Percentiles rank a stretch among this genome's conserved stretches.
Evolutionary conservation across 306 rosid genomes (phyloP).

Genomic region (Quercus gilva): DNA sequence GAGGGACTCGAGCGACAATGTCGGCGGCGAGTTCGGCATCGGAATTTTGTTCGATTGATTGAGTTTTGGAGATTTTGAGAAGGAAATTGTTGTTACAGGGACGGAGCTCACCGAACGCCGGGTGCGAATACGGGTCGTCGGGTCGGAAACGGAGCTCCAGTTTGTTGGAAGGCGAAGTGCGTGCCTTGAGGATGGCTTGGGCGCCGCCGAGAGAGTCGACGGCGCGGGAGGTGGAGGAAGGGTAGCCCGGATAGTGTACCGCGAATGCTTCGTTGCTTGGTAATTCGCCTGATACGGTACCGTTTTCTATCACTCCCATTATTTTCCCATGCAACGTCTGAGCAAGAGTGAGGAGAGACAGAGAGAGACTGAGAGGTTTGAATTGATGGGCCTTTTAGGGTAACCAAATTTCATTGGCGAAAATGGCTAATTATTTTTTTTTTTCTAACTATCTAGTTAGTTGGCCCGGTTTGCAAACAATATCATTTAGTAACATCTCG

Average conservation of each 20-base stretch:
- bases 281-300: not conserved
- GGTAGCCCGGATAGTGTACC: slow-evolving; percentile 2
- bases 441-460: too few species aligned
- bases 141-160: slow-evolving; percentile 85
- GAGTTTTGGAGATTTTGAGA: slow-evolving; percentile 59
- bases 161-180: slow-evolving; percentile 46
- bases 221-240: not conserved
- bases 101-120: slow-evolving; percentile 76
- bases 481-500: too few species aligned
- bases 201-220: not conserved
- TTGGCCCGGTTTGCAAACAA: too few species aligned
- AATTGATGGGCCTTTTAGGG: too few species aligned
- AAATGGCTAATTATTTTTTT: too few species aligned
- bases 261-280: slow-evolving; percentile 1
- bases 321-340: not conserved
- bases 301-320: not conserved
- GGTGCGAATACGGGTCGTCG: slow-evolving; percentile 83
- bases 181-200: slow-evolving; percentile 43
- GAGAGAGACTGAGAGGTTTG: too few species aligned
- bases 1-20: too few species aligned
- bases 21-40: not conserved
- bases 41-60: slow-evolving; percentile 3
- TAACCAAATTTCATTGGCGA: too few species aligned
- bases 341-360: too few species aligned
- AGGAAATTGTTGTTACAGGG: slow-evolving; percentile 51